These are phyloP conservation scores for Selenicereus undatus DNA, from an alignment of 148 eudicot genomes.

Conservation along the genomic window DNA sequence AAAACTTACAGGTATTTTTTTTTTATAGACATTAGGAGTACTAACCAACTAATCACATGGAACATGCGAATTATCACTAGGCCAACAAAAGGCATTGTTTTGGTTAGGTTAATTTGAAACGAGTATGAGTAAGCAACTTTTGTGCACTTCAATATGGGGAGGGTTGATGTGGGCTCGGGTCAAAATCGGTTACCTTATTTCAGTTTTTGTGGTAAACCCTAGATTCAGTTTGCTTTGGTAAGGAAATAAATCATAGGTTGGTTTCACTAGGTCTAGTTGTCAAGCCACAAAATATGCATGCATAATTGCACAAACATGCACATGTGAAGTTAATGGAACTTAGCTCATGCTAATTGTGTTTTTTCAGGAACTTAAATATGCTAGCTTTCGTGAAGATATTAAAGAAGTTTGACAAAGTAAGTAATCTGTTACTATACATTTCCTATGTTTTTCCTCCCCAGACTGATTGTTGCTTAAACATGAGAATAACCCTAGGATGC, in stretches of 20 bases:
- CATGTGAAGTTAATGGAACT: constrained; percentile 22
- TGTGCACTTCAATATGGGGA: background rate
- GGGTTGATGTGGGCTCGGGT: no score
- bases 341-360: constrained; percentile 23
- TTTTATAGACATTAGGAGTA: background rate
- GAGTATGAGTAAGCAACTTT: background rate
- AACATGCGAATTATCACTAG: background rate
- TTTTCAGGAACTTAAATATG: constrained; percentile 89
- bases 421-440: constrained; percentile 22
- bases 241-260: background rate
- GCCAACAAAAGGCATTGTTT: background rate
- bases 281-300: background rate
- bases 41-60: constrained; percentile 3
- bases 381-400: constrained; percentile 85
- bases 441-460: background rate
- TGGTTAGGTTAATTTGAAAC: background rate
- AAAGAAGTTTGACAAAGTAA: constrained; percentile 93
- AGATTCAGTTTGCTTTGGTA: background rate
- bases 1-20: constrained; percentile 71
- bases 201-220: background rate
- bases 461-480: constrained; percentile 14
- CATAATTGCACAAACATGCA: constrained; percentile 8
- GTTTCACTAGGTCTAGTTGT: background rate
- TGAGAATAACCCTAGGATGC: constrained; percentile 10
- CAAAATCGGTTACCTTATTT: no score